phyloP scores from a whole-genome alignment of 805 yeast species.

The Kregervanrija delftensis region DNA sequence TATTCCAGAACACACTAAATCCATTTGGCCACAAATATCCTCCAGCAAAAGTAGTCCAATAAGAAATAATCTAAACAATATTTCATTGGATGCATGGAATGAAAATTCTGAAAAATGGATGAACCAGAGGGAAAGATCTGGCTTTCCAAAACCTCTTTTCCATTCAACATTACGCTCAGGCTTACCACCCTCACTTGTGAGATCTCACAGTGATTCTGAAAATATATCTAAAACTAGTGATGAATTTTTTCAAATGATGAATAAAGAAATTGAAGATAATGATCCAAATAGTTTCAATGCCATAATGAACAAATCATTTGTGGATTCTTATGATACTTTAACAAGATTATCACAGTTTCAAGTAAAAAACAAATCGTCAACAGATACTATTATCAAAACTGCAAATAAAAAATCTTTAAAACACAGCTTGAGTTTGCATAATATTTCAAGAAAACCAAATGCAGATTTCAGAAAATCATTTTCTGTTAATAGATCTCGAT shows the following conservation, averaged over 20 bases:
- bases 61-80: slow-evolving; percentile 8
- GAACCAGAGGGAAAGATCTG: slow-evolving; percentile 16
- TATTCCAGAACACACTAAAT: slow-evolving; percentile 15
- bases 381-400: too few relatives aligned
- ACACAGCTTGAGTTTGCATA: background rate
- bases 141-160: slow-evolving; percentile 1
- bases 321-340: slow-evolving; percentile 10
- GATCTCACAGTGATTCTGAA: slow-evolving; percentile 18
- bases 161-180: background rate
- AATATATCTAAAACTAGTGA: slow-evolving; percentile 7
- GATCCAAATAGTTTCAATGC: slow-evolving; percentile 3
- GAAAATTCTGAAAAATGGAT: slow-evolving; percentile 18
- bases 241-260: background rate
- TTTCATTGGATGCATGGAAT: slow-evolving; percentile 26
- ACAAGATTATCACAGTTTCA: slow-evolving; percentile 1
- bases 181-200: slow-evolving; percentile 5
- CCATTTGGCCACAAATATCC: slow-evolving; percentile 12
- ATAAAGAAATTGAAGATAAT: background rate
- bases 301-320: slow-evolving; percentile 10
- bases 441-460: background rate
- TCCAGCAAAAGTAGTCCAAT: background rate
- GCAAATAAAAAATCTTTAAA: too few relatives aligned
- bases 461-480: background rate
- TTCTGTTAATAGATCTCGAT: background rate
- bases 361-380: too few relatives aligned